Base-by-base conservation (phyloP, 805 yeast genomes). In the Maudiozyma barnettii region DNA sequence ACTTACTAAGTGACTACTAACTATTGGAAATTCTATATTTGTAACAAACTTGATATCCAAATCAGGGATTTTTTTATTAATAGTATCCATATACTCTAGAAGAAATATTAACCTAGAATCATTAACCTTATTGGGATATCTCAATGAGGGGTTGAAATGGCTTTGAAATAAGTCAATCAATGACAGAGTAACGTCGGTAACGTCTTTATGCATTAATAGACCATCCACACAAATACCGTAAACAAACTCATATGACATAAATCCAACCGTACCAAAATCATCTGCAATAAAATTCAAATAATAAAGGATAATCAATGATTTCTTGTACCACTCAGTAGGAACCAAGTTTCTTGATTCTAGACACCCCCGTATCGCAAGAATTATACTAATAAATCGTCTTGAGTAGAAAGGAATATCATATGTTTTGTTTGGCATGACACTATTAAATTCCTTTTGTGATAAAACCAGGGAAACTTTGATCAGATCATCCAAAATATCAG, bases 181-280 rank as follows among this genome's bases (percentile, higher is more conserved):
- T 21, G 41, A 14, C 13, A 21, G 16, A 5, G 22, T 37, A 5
- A 21, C 22, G n/a, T 14, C 12, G 9, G 14, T 16, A 19, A 14
- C 35, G 9, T 19, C 29, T 20, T 6, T 19, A 42, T 3, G n/a
- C 20, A 6, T 18, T 9, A 18, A 42, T 26, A 19, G 14, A 14
- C 54, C 60, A 13, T 45, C 35, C 26, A 49, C 41, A 13, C 54
- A 30, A 5, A 58, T 39, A 8, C 57, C 55, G 40, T 57, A 54
- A 19, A 60, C 54, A 29, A 52, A 54, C 35, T 57, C 59, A 42
- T 61, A 64, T 5, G 61, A 50, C 31, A 56, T 52, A 38, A 64
- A 63, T 1, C 63, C 67, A 4, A 43, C 42, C 0, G 49, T 45
- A 2, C 67, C 66, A 44, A 63, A 54, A 43, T 55, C 59, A 3